Percentiles rank a stretch among this genome's conserved stretches.
Evolutionary conservation across 352 stramenopile genomes (phyloP).

Genomic region (Globisporangium spinosum): DNA sequence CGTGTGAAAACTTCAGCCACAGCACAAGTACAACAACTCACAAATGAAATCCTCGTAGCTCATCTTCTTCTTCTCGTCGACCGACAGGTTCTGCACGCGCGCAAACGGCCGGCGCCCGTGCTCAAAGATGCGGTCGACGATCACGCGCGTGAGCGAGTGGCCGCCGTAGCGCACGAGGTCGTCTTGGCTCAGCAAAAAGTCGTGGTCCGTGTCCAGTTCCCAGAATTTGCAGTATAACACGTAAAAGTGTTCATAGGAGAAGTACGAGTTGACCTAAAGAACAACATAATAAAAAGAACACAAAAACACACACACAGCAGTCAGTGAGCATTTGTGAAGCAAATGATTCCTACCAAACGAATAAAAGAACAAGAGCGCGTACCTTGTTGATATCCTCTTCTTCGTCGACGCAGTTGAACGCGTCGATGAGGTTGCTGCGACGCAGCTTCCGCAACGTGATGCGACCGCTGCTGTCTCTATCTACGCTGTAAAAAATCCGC

Average conservation of each 20-base stretch:
- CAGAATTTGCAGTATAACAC: slow-evolving; percentile 99
- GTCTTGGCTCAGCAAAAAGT: slow-evolving; percentile 80
- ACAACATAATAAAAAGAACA: not conserved
- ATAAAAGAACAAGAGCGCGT: not conserved
- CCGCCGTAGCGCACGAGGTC: slow-evolving; percentile 83
- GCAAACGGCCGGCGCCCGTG: slow-evolving; percentile 76
- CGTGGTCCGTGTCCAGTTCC: slow-evolving; percentile 95
- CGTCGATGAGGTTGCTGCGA: slow-evolving; percentile 92
- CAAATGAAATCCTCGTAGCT: slow-evolving; percentile 91
- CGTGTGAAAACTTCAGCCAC: not conserved
- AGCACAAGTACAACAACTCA: slow-evolving; percentile 25
- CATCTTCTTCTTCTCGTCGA: slow-evolving; percentile 87
- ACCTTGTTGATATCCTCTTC: slow-evolving; percentile 99
- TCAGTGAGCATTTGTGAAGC: not conserved
- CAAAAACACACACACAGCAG: not conserved
- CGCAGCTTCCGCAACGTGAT: slow-evolving; percentile 95
- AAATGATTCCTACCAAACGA: not conserved
- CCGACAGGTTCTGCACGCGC: slow-evolving; percentile 66
- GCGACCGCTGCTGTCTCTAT: slow-evolving; percentile 92
- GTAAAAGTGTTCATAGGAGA: slow-evolving; percentile 99
- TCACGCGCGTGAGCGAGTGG: slow-evolving; percentile 81
- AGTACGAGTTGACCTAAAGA: slow-evolving; percentile 90
- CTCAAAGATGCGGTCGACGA: slow-evolving; percentile 88
- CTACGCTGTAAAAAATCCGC: slow-evolving; percentile 93
- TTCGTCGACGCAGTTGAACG: slow-evolving; percentile 96